Evolutionary conservation across 208 protist genomes (phyloP).

Genomic region (Tritrichomonas musculus): DNA sequence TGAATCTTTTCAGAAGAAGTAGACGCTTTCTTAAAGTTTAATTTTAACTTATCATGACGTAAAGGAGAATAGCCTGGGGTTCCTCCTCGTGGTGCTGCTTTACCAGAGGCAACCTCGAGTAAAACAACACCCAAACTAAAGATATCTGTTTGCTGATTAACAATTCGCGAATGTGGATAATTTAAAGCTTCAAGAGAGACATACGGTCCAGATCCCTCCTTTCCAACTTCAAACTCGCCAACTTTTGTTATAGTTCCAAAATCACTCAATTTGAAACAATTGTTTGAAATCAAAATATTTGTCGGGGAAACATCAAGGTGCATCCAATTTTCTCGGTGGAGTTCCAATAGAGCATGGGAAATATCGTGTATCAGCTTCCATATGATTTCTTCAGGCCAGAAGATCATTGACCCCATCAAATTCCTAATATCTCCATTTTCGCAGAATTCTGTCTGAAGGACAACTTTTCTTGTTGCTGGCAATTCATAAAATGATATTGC

Average conservation of each 20-base stretch:
- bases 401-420: too few species aligned
- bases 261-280: background rate
- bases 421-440: background rate
- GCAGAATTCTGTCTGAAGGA: background rate
- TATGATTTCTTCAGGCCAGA: background rate
- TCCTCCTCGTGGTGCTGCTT: background rate
- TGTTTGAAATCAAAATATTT: background rate
- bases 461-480: background rate
- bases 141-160: background rate
- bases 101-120: background rate
- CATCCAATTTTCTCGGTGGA: background rate
- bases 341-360: background rate
- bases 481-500: background rate
- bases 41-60: background rate
- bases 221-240: background rate
- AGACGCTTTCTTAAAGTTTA: too few species aligned
- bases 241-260: background rate
- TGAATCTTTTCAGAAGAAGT: too few species aligned
- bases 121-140: background rate
- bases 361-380: constrained; percentile 22
- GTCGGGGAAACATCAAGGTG: background rate
- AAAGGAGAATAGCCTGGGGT: background rate
- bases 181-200: background rate
- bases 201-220: background rate
- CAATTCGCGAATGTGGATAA: background rate